phyloP scores from a whole-genome alignment of 2,329 filamentous ascomycete genomes.

The Orbilia quercus region DNA sequence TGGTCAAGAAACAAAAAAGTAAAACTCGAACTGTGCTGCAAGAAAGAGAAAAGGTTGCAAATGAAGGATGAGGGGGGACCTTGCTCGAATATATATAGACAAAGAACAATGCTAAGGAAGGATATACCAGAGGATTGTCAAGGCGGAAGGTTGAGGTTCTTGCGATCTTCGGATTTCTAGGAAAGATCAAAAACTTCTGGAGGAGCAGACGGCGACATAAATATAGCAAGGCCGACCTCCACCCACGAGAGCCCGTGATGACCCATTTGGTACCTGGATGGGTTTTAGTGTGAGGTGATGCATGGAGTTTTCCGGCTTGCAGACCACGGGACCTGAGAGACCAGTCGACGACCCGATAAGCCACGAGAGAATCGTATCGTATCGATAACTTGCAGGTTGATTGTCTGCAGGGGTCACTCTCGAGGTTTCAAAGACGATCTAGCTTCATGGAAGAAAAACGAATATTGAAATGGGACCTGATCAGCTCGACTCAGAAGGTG shows the following conservation, averaged over 20 bases:
- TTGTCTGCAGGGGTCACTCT: slow-evolving; percentile 54
- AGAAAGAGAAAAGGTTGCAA: slow-evolving; percentile 16
- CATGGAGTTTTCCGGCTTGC: slow-evolving; percentile 12
- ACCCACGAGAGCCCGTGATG: slow-evolving; percentile 35
- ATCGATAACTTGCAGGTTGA: slow-evolving; percentile 50
- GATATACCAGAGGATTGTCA: slow-evolving; percentile 30
- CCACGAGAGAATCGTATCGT: slow-evolving; percentile 24
- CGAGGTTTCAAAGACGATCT: slow-evolving; percentile 45
- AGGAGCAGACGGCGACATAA: slow-evolving; percentile 30
- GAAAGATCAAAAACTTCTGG: slow-evolving; percentile 30
- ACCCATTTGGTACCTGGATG: slow-evolving; percentile 5
- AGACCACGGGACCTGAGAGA: slow-evolving; percentile 20
- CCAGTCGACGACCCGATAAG: slow-evolving; percentile 46
- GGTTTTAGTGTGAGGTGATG: neutral
- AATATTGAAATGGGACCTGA: slow-evolving; percentile 37
- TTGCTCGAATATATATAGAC: slow-evolving; percentile 23
- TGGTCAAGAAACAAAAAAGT: slow-evolving; percentile 11
- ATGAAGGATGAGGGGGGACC: slow-evolving; percentile 23
- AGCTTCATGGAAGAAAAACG: slow-evolving; percentile 20
- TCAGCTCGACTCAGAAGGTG: slow-evolving; percentile 44
- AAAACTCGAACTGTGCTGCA: slow-evolving; percentile 10
- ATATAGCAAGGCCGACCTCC: slow-evolving; percentile 23
- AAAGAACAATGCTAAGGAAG: slow-evolving; percentile 38
- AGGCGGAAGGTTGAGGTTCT: slow-evolving; percentile 40
- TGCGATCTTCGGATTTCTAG: slow-evolving; percentile 47